These are phyloP conservation scores for Holtermannia corniformis DNA, from an alignment of 768 basidiomycete genomes.

Conservation along the genomic window DNA sequence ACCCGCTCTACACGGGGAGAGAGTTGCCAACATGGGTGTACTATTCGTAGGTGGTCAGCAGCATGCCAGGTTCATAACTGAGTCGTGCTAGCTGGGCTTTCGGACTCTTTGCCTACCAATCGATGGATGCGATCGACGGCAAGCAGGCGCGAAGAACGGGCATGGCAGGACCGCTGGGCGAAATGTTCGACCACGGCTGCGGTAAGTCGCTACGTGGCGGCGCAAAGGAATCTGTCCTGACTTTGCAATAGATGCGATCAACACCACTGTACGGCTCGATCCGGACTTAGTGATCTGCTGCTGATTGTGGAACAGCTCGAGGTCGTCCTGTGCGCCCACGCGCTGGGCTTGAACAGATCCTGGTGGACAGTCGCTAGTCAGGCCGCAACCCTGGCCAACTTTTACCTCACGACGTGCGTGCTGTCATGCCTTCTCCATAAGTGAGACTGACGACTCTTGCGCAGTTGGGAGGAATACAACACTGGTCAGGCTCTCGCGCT, in stretches of 20 bases:
- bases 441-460: background rate
- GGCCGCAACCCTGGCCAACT: slow-evolving; percentile 63
- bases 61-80: background rate
- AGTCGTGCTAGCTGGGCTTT: slow-evolving; percentile 59
- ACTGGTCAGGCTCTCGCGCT: slow-evolving; percentile 18
- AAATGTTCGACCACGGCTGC: slow-evolving; percentile 93
- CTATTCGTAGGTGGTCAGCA: slow-evolving; percentile 55
- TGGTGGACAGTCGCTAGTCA: slow-evolving; percentile 97
- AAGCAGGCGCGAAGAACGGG: slow-evolving; percentile 93
- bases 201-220: slow-evolving; percentile 17
- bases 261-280: slow-evolving; percentile 65
- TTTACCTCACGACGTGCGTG: slow-evolving; percentile 59
- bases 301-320: slow-evolving; percentile 54
- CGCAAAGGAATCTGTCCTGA: background rate
- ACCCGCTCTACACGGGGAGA: slow-evolving; percentile 48
- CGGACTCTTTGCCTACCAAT: slow-evolving; percentile 87
- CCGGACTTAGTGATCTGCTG: background rate
- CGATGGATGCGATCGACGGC: slow-evolving; percentile 40
- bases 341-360: slow-evolving; percentile 80
- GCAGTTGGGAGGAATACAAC: slow-evolving; percentile 49
- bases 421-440: background rate
- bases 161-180: slow-evolving; percentile 94
- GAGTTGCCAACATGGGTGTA: slow-evolving; percentile 71
- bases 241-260: slow-evolving; percentile 64
- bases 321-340: slow-evolving; percentile 67